Evolutionary conservation across 805 yeast species (phyloP).

Genomic region (Yarrowia sp.): DNA sequence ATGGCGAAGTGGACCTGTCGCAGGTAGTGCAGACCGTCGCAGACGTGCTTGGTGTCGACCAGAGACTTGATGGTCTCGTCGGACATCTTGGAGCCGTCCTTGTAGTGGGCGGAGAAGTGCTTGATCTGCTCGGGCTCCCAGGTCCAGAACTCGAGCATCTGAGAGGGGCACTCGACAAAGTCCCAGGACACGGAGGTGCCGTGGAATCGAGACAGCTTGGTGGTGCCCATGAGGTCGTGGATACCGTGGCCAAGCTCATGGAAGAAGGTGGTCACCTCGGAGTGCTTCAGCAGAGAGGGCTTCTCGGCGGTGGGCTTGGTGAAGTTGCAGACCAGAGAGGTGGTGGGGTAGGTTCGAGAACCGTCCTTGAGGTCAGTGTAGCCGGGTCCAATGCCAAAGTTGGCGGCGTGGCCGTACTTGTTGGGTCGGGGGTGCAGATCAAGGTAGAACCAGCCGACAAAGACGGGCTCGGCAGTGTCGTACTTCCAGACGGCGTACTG

Average conservation of each 20-base stretch:
- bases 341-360: constrained; percentile 57
- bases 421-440: constrained; percentile 86
- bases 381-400: constrained; percentile 66
- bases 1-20: constrained; percentile 78
- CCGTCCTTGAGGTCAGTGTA: constrained; percentile 56
- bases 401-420: constrained; percentile 87
- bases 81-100: constrained; percentile 53
- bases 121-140: constrained; percentile 67
- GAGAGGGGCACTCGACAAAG: constrained; percentile 90
- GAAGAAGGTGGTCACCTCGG: constrained; percentile 79
- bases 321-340: constrained; percentile 81
- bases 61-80: constrained; percentile 58
- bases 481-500: constrained; percentile 63
- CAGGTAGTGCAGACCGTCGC: constrained; percentile 66
- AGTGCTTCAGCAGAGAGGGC: constrained; percentile 74
- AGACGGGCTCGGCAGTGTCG: constrained; percentile 47
- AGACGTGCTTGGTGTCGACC: constrained; percentile 66
- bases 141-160: constrained; percentile 84
- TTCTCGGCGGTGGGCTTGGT: constrained; percentile 69
- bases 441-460: constrained; percentile 75
- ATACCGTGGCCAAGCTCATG: constrained; percentile 91
- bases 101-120: constrained; percentile 62
- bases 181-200: constrained; percentile 81
- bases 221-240: constrained; percentile 69
- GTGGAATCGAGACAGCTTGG: constrained; percentile 63